Evolutionary conservation across 441 rosid genomes (phyloP).

Genomic region (Breynia disticha): DNA sequence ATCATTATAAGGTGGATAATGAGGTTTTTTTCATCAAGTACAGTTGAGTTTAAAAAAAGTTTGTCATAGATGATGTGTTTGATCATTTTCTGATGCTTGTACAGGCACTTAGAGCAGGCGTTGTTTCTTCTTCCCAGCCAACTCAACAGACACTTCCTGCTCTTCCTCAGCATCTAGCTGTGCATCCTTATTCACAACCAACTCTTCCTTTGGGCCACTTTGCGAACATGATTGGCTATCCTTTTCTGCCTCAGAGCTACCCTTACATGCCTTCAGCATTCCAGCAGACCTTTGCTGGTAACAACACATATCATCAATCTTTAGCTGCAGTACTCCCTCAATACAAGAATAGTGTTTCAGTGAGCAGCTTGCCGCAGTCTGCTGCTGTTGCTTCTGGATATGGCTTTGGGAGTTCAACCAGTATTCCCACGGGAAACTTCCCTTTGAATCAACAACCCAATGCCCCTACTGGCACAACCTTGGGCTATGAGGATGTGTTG

Average conservation of each 20-base stretch:
- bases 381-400: conserved; percentile 79
- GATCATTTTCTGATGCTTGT: not conserved
- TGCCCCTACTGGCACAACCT: conserved; percentile 54
- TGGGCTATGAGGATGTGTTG: conserved; percentile 69
- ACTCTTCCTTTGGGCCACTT: conserved; percentile 73
- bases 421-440: conserved; percentile 60
- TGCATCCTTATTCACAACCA: conserved; percentile 92
- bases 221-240: conserved; percentile 85
- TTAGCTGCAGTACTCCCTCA: conserved; percentile 84
- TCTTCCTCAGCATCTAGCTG: conserved; percentile 78
- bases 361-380: conserved; percentile 81
- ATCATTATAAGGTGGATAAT: too few species aligned
- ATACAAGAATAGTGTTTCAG: conserved; percentile 67
- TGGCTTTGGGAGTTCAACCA: conserved; percentile 75
- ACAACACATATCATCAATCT: conserved; percentile 77
- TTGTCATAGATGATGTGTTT: too few species aligned
- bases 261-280: conserved; percentile 85
- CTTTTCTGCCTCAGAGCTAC: conserved; percentile 86
- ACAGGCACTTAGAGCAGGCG: conserved; percentile 59
- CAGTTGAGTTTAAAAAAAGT: too few species aligned
- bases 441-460: conserved; percentile 57
- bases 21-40: too few species aligned
- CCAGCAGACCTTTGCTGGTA: conserved; percentile 84
- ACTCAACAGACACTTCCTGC: conserved; percentile 49
- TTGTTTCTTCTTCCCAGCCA: conserved; percentile 54